These are phyloP conservation scores for Chrysanthemum makinoi DNA, from an alignment of 129 eudicot genomes.

Conservation along the genomic window DNA sequence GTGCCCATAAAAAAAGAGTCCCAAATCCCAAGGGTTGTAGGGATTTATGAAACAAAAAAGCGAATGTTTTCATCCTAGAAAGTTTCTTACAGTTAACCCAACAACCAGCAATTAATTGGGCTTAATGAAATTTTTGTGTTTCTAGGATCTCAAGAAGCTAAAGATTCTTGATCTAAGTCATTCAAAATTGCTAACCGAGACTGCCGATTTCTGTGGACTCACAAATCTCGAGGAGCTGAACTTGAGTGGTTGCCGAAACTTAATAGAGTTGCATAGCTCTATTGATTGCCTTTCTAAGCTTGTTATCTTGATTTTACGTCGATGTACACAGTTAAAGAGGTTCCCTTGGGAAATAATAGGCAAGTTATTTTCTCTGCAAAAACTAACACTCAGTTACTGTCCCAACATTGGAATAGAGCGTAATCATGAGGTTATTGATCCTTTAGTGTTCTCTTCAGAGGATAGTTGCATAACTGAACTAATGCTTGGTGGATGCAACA, in stretches of 20 bases:
- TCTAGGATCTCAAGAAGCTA: constrained; percentile 18
- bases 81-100: no score
- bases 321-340: neutral
- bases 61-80: no score
- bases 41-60: no score
- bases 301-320: neutral
- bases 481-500: no score
- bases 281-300: constrained; percentile 12
- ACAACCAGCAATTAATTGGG: no score
- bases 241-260: neutral
- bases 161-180: neutral
- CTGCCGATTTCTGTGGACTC: constrained; percentile 10
- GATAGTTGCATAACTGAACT: no score
- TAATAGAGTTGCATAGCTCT: constrained; percentile 15
- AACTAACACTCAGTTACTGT: neutral
- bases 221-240: constrained; percentile 17
- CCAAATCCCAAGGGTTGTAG: no score
- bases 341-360: constrained; percentile 16
- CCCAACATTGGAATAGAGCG: neutral
- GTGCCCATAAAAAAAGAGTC: no score
- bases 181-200: constrained; percentile 1
- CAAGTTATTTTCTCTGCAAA: constrained; percentile 14
- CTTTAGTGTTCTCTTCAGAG: neutral
- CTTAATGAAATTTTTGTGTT: no score
- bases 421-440: neutral